These are phyloP conservation scores for Ophiostoma australiae DNA, from an alignment of 2,329 filamentous ascomycete species.

Conservation along the genomic window DNA sequence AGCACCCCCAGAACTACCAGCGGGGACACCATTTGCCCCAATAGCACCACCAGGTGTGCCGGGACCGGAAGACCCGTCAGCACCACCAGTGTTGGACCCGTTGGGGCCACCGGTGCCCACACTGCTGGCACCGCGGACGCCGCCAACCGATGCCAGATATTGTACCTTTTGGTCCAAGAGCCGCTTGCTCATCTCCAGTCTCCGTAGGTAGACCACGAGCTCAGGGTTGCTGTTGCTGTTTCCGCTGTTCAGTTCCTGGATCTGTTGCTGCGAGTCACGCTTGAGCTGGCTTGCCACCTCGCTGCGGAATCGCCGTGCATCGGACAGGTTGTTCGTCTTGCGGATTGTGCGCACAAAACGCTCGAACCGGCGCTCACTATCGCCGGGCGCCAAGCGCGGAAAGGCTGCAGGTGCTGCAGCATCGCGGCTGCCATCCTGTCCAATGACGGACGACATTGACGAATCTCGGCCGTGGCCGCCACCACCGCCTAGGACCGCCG, in stretches of 20 bases:
- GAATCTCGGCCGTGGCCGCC: not conserved
- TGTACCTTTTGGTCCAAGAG: constrained; percentile 86
- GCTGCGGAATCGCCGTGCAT: constrained; percentile 85
- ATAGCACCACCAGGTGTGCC: constrained; percentile 7
- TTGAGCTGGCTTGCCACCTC: constrained; percentile 90
- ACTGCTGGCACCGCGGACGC: not conserved
- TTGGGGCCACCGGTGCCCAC: not conserved
- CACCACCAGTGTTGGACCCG: not conserved
- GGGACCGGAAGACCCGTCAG: not conserved
- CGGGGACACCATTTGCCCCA: not conserved
- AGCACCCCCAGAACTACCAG: constrained; percentile 27
- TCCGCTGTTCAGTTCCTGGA: constrained; percentile 17
- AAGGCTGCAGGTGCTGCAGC: constrained; percentile 44
- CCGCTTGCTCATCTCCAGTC: constrained; percentile 85
- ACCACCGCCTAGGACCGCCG: constrained; percentile 37
- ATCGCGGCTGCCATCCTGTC: not conserved
- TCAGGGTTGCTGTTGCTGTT: constrained; percentile 56
- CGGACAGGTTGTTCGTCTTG: constrained; percentile 84
- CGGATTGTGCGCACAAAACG: constrained; percentile 86
- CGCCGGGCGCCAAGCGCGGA: constrained; percentile 72
- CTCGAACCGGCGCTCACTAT: constrained; percentile 90
- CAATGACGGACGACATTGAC: not conserved
- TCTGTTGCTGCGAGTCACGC: constrained; percentile 68
- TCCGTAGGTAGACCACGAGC: constrained; percentile 70
- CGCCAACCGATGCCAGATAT: constrained; percentile 57